phyloP scores from a whole-genome alignment of 192 early-diverging fungal species.

The Coemansia umbellata region DNA sequence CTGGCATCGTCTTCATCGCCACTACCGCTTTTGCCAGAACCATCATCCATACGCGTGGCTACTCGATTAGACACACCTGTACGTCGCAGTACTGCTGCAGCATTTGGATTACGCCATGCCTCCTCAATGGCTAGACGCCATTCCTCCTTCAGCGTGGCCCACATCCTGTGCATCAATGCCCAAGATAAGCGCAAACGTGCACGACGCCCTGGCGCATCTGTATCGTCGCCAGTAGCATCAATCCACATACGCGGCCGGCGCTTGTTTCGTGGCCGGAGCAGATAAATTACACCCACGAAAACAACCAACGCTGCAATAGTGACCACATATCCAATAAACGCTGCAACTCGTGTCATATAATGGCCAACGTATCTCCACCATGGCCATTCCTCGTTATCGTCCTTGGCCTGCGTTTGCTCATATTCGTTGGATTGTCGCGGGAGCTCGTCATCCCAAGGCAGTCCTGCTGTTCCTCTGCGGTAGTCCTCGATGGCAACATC shows the following conservation, averaged over 20 bases:
- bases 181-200: conserved; percentile 45
- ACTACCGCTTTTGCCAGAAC: not conserved
- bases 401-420: not conserved
- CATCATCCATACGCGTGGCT: not conserved
- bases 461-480: not conserved
- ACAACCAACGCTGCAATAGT: conserved; percentile 27
- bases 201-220: conserved; percentile 24
- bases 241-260: conserved; percentile 51
- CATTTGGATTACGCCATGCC: conserved; percentile 50
- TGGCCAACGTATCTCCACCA: conserved; percentile 51
- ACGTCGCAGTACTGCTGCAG: conserved; percentile 43
- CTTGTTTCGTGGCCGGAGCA: conserved; percentile 44
- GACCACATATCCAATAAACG: conserved; percentile 39
- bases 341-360: conserved; percentile 43
- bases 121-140: conserved; percentile 41
- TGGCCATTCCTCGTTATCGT: conserved; percentile 26
- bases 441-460: conserved; percentile 5
- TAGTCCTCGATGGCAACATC: not conserved
- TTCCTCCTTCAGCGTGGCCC: conserved; percentile 48
- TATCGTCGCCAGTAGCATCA: conserved; percentile 36
- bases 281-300: conserved; percentile 33
- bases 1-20: not conserved
- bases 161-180: conserved; percentile 52
- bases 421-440: not conserved
- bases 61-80: conserved; percentile 33